Percentiles rank a stretch among this genome's conserved stretches.
Evolutionary conservation across 306 rosid genomes (phyloP).

Genomic region (Albizia julibrissin): DNA sequence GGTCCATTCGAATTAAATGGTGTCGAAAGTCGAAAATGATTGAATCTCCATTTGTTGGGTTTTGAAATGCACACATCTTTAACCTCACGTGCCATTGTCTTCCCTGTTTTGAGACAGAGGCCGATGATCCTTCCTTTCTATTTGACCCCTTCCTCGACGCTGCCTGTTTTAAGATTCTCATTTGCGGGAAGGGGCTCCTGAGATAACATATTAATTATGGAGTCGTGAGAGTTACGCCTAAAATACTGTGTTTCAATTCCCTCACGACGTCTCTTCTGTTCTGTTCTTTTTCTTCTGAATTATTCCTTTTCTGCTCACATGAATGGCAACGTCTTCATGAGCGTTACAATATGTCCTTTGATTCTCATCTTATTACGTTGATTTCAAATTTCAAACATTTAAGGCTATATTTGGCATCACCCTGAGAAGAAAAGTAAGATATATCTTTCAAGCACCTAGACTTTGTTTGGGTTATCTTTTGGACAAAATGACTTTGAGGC

Average conservation of each 20-base stretch:
- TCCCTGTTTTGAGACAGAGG: background rate
- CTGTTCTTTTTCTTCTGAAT: background rate
- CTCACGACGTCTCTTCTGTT: background rate
- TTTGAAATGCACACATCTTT: background rate
- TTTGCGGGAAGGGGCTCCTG: too few relatives aligned
- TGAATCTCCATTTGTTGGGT: constrained; percentile 12
- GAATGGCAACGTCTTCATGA: background rate
- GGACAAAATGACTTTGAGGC: too few relatives aligned
- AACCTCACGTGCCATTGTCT: constrained; percentile 33
- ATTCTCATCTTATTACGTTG: too few relatives aligned
- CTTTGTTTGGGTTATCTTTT: too few relatives aligned
- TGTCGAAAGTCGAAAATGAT: constrained; percentile 2
- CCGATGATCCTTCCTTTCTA: constrained; percentile 2
- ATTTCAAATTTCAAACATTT: too few relatives aligned
- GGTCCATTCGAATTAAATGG: background rate
- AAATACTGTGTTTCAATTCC: background rate
- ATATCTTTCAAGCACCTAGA: too few relatives aligned
- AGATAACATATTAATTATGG: background rate
- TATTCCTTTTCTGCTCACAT: background rate
- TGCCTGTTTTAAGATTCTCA: background rate
- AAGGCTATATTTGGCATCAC: too few relatives aligned
- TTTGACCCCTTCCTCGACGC: background rate
- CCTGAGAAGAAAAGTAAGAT: too few relatives aligned
- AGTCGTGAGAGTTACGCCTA: background rate
- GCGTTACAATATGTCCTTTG: background rate